Base-by-base conservation (phyloP, 169 alveolate genomes). In the Plasmodium vinckei region DNA sequence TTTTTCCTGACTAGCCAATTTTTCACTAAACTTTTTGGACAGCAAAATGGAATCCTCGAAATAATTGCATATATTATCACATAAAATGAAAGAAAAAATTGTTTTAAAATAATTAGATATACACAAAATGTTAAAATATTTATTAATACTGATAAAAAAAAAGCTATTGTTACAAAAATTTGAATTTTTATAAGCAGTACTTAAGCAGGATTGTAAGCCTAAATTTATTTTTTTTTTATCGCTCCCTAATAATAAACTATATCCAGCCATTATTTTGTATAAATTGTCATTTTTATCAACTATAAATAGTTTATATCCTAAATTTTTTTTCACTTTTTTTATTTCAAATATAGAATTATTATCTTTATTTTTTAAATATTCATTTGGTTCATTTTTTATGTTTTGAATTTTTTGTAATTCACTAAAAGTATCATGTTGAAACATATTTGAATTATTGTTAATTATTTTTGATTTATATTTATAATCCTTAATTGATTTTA, bases 401-500 rank as follows among this genome's bases (percentile, higher is more conserved):
- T 23, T 61, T 33, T 65, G 44, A 17, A 73, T 23, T 17, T 61
- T 27, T 9, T 39, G 59, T 33, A 73, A 25, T 73, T 73, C 73
- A n/a, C 7, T 21, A 12, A 67, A 61, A 2, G 60, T 19, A 54
- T 65, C 54, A 27, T 65, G 27, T 42, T 12, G 9, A 33, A 23
- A 25, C 0, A 9, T 7, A 9, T 9, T 21, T 56, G 27, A n/a
- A 5, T 9, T 2, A 57, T 25, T 54, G 15, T 13, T 61, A 23
- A 21, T 42, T 44, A 67, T 42, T 23, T 75, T 75, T 3, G 67
- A 21, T 19, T 79, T 67, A 27, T 79, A 79, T 42, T 67, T 79
- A 71, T 67, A 79, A 61, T 79, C 82, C 44, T 53, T 67, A 21
- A 79, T 47, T 27, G 84, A 33, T 67, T 79, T 79, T n/a, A 57